Conservation (phyloP, 768 basidiomycete genomes). For the Leucosporidium yakuticum region DNA sequence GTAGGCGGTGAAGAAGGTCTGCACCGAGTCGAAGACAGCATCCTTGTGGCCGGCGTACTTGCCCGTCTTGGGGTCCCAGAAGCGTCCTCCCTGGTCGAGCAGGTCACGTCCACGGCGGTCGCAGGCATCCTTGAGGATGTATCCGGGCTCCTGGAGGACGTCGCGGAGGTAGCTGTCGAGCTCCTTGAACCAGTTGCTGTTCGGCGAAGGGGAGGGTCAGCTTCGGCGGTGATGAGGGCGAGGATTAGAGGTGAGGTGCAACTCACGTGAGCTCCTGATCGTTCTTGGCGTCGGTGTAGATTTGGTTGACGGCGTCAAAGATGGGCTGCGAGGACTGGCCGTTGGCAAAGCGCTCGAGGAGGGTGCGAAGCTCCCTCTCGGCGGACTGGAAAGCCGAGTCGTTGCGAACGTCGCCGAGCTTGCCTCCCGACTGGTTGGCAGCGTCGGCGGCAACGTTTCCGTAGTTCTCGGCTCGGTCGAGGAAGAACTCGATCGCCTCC, state of each 20-base stretch:
- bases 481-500: conserved; percentile 51
- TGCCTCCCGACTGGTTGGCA: conserved; percentile 43
- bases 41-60: conserved; percentile 76
- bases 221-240: not conserved
- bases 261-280: conserved; percentile 65
- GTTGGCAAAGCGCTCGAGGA: conserved; percentile 88
- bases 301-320: conserved; percentile 61
- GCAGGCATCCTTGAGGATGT: conserved; percentile 72
- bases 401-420: conserved; percentile 44
- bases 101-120: conserved; percentile 60
- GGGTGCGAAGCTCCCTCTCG: conserved; percentile 56
- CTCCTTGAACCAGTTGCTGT: conserved; percentile 34
- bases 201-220: not conserved
- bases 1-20: conserved; percentile 76
- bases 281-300: conserved; percentile 66
- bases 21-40: conserved; percentile 61
- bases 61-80: conserved; percentile 57
- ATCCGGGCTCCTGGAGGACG: conserved; percentile 45
- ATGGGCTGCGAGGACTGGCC: conserved; percentile 60
- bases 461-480: conserved; percentile 45
- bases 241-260: not conserved
- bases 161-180: conserved; percentile 37
- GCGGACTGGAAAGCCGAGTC: conserved; percentile 52
- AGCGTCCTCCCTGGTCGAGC: conserved; percentile 63
- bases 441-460: conserved; percentile 51